Percentiles rank a stretch among this genome's conserved stretches.
Evolutionary conservation across 495 filamentous ascomycete species (phyloP).

Genomic region (Neurospora sp.): DNA sequence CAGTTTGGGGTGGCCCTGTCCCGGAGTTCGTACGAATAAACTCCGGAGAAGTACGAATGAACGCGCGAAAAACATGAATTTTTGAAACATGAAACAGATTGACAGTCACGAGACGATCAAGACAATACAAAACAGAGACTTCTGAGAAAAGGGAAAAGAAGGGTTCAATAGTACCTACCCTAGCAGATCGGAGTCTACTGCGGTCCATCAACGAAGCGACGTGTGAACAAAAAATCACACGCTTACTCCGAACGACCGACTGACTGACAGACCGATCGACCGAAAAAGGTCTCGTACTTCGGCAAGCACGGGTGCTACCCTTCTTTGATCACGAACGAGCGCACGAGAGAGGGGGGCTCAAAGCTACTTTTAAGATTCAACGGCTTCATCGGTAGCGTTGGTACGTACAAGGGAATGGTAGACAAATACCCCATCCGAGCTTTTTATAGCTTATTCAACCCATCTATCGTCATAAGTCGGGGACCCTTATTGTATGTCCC

Average conservation of each 20-base stretch:
- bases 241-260: background rate
- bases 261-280: too few relatives aligned
- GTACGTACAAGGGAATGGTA: background rate
- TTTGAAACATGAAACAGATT: background rate
- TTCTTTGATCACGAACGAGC: background rate
- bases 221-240: too few relatives aligned
- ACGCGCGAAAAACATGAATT: background rate
- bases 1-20: too few relatives aligned
- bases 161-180: background rate
- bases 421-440: background rate
- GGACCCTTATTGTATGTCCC: background rate
- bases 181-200: background rate
- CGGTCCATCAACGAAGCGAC: too few relatives aligned
- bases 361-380: background rate
- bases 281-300: background rate
- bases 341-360: background rate
- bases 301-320: background rate
- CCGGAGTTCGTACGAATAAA: background rate
- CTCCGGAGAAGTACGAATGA: background rate
- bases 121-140: too few relatives aligned
- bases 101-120: background rate
- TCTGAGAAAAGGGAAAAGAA: background rate
- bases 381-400: background rate
- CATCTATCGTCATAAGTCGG: background rate
- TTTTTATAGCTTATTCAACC: background rate